phyloP scores from a whole-genome alignment of 306 rosid species.

The Lathyrus oleraceus region DNA sequence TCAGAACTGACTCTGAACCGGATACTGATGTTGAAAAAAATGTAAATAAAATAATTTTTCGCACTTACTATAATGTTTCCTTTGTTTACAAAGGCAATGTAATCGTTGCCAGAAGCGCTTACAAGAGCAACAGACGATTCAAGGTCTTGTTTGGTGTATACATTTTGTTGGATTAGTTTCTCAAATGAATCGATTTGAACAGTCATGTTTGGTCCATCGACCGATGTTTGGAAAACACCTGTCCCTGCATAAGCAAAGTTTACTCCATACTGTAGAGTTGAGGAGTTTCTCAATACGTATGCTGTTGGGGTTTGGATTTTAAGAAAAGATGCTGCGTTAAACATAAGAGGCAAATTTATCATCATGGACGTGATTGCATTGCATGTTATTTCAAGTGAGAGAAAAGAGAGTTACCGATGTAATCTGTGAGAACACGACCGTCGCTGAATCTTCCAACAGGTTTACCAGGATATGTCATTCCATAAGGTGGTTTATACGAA shows the following conservation, averaged over 20 bases:
- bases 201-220: conserved; percentile 42
- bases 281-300: conserved; percentile 11
- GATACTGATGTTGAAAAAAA: too few species aligned
- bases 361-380: too few species aligned
- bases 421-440: conserved; percentile 60
- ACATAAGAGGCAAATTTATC: too few species aligned
- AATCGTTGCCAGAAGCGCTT: conserved; percentile 40
- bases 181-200: conserved; percentile 40
- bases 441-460: conserved; percentile 62
- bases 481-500: conserved; percentile 46
- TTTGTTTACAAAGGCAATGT: background rate
- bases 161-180: conserved; percentile 43
- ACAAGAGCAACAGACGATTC: conserved; percentile 38
- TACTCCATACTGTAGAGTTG: conserved; percentile 15
- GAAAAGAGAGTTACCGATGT: conserved; percentile 38
- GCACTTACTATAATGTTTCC: conserved; percentile 11
- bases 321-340: conserved; percentile 47
- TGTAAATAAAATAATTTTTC: background rate
- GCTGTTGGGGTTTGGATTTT: conserved; percentile 34
- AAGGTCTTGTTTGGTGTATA: conserved; percentile 46
- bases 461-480: conserved; percentile 52
- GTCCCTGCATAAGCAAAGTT: conserved; percentile 49
- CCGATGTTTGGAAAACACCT: conserved; percentile 29
- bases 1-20: too few species aligned
- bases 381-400: too few species aligned